A percentile compares a stretch with the other conserved stretches of the same genome.
phyloP scores from a whole-genome alignment of 2,329 filamentous ascomycete species.

The Calycina herbarum region DNA sequence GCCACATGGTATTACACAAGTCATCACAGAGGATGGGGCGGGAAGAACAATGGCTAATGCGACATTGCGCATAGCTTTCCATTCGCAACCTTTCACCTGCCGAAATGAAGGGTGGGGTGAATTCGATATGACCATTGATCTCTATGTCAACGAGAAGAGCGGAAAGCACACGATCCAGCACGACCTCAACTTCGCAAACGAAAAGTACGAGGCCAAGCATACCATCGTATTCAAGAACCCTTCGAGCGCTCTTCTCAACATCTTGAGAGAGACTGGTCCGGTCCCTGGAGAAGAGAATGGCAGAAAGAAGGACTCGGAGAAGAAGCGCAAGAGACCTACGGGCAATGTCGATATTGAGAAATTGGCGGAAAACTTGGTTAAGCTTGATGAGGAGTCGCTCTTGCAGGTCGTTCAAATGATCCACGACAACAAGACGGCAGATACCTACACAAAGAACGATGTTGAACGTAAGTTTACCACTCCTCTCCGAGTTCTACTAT shows the following conservation, averaged over 20 bases:
- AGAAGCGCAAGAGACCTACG: slow-evolving; percentile 72
- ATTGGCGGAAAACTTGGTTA: slow-evolving; percentile 86
- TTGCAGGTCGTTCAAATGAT: slow-evolving; percentile 96
- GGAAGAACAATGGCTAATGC: background rate
- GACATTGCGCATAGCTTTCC: slow-evolving; percentile 60
- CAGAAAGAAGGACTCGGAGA: slow-evolving; percentile 63
- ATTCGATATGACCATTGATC: slow-evolving; percentile 89
- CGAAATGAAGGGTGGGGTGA: slow-evolving; percentile 97
- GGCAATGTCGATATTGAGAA: slow-evolving; percentile 85
- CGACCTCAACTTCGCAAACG: slow-evolving; percentile 86
- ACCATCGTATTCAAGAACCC: slow-evolving; percentile 88
- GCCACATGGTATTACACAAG: background rate
- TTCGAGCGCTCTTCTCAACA: slow-evolving; percentile 76
- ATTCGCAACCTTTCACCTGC: slow-evolving; percentile 83
- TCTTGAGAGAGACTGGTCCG: slow-evolving; percentile 80
- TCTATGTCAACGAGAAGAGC: slow-evolving; percentile 82
- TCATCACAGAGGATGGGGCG: background rate
- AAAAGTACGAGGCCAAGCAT: slow-evolving; percentile 81
- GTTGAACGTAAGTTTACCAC: slow-evolving; percentile 73
- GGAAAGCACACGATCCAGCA: slow-evolving; percentile 78
- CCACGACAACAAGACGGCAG: slow-evolving; percentile 91
- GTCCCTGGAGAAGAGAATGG: slow-evolving; percentile 74
- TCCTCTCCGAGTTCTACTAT: slow-evolving; percentile 9
- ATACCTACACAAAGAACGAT: slow-evolving; percentile 97
- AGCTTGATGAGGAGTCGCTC: slow-evolving; percentile 88